Base-by-base conservation (phyloP, 768 basidiomycete genomes). In the Hydnum rufescens region DNA sequence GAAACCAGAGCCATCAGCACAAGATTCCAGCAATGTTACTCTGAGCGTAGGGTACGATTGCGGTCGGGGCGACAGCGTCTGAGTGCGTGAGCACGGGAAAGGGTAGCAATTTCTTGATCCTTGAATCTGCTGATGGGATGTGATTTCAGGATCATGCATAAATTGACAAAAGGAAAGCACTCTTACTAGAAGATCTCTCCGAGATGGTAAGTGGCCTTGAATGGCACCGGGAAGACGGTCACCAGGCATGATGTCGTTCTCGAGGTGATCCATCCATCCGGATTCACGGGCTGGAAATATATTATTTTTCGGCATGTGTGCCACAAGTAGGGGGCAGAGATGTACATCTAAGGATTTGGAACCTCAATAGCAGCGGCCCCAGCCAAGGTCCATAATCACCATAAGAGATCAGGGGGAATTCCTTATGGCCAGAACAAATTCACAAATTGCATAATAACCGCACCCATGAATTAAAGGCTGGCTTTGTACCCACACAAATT, bases 351-450 rank as follows among this genome's bases (percentile, higher is more conserved):
- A 43, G 93, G 93, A 13, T 93, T 93, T 52, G 75, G 80, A 75
- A 89, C 81, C 71, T 97, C 93, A 49, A 96, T 69, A 51, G 92
- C 90, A 58, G 75, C 76, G 53, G 96, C 92, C 62, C 93, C 93
- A 51, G 70, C 93, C 34, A 99, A 80, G 25, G 93, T 99, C 90
- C 92, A 95, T 53, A 95, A 64, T 96, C 92, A 57, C 90, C 92
- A 64, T 95, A 97, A 54, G 76, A 82, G 58, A 97, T 95, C 88
- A 90, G 90, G 0, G 78, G 74, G 70, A 82, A 87, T 60, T 93
- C 76, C 51, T 77, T 61, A 70, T 97, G 92, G 62, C n/a, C n/a
- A n/a, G n/a, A n/a, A n/a, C n/a, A n/a, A n/a, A n/a, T n/a, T n/a
- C n/a, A n/a, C n/a, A n/a, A n/a, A n/a, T n/a, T n/a, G n/a, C n/a